Percentiles rank a stretch among this genome's conserved stretches.
Conservation (phyloP, 2,329 filamentous ascomycete genomes). For the Lojkania enalia region DNA sequence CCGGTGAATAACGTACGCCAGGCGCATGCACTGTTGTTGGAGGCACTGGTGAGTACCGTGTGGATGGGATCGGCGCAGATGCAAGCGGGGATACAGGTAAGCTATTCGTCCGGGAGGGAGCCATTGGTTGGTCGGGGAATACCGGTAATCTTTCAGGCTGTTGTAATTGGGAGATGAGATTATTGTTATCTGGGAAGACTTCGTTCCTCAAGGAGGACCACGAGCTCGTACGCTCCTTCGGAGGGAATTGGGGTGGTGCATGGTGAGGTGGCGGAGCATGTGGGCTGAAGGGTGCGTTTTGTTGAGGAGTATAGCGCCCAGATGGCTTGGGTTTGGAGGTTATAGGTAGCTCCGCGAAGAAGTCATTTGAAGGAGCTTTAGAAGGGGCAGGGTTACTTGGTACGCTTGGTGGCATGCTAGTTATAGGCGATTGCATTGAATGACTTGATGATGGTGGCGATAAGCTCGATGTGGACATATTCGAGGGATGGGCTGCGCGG, state of each 20-base stretch:
- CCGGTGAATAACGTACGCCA: conserved; percentile 44
- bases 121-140: conserved; percentile 38
- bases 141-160: conserved; percentile 49
- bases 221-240: conserved; percentile 41
- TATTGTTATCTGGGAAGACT: conserved; percentile 32
- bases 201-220: conserved; percentile 43
- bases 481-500: conserved; percentile 31
- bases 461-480: conserved; percentile 38
- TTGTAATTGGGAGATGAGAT: conserved; percentile 36
- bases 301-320: conserved; percentile 46
- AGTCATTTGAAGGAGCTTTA: conserved; percentile 43
- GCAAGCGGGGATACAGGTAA: conserved; percentile 36
- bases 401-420: conserved; percentile 27
- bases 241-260: conserved; percentile 25
- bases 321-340: conserved; percentile 46
- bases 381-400: conserved; percentile 30
- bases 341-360: conserved; percentile 55
- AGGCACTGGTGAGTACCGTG: conserved; percentile 43
- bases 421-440: conserved; percentile 38
- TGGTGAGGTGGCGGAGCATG: conserved; percentile 28
- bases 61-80: conserved; percentile 23
- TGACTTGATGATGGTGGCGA: conserved; percentile 49
- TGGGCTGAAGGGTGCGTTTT: conserved; percentile 16
- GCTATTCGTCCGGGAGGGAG: conserved; percentile 35
- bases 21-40: conserved; percentile 27